These are phyloP conservation scores for Leccinum broughii DNA, from an alignment of 768 basidiomycete species.

Conservation along the genomic window DNA sequence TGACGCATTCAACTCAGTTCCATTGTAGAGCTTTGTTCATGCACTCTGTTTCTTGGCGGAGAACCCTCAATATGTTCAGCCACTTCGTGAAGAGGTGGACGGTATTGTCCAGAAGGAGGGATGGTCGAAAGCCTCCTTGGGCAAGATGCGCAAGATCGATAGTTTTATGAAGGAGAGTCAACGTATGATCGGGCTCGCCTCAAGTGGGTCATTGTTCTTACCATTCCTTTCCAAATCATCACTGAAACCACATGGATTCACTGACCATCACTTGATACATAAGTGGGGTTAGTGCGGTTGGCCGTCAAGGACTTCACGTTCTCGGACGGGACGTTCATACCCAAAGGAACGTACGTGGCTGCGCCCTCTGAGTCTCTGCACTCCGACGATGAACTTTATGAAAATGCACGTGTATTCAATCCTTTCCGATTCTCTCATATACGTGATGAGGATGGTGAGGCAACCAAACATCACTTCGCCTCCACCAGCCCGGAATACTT, in stretches of 20 bases:
- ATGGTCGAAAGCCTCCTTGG: neutral
- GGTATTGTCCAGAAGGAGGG: neutral
- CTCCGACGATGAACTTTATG: neutral
- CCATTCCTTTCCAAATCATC: no score
- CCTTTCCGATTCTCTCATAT: neutral
- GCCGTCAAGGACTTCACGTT: conserved; percentile 35
- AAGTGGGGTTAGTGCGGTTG: conserved; percentile 34
- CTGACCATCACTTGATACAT: neutral
- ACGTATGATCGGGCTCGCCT: neutral
- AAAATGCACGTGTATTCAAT: neutral
- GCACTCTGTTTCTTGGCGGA: neutral
- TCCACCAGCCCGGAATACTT: neutral
- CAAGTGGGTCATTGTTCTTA: neutral
- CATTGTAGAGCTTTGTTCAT: neutral
- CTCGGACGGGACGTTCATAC: conserved; percentile 24
- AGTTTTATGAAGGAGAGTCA: neutral
- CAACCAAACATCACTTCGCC: neutral
- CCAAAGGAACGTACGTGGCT: neutral
- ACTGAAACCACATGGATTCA: neutral
- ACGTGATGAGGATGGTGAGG: neutral
- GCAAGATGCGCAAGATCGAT: neutral
- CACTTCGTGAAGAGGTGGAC: neutral
- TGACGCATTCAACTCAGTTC: neutral
- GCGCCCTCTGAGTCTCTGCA: neutral
- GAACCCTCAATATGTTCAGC: neutral